Base-by-base conservation (phyloP, 1,139 yeast genomes). In the Debaryomyces psychrophilus region DNA sequence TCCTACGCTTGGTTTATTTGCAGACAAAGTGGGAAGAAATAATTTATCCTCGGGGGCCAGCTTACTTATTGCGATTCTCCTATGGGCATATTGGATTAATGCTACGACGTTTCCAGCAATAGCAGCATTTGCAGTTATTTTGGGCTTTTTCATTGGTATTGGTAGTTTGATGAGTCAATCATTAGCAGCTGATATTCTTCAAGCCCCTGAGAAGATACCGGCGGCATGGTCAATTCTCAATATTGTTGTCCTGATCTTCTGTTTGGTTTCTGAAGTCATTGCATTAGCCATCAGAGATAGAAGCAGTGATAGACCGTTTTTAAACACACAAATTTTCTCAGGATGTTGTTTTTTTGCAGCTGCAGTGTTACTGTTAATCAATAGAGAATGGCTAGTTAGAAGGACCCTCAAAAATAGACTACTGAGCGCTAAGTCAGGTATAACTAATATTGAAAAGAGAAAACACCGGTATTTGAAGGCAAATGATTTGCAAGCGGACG, bases 121-220 rank as follows among this genome's bases (percentile, higher is more conserved):
- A 44, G 59, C 84, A 22, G 81, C 75, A 1, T 82, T 83, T 58
- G 69, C 79, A 1, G 63, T 81, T 2, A 49, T 82, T n/a, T 58
- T 76, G 20, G 92, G 92, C 0, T 57, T 71, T 4, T 62, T 77
- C 9, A 66, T 82, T 45, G 92, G 90, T 37, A 77, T 84, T n/a
- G 86, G 84, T 11, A 79, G 84, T 56, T 79, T 83, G 9, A 77
- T 82, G 77, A 75, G 78, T 45, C 79, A 82, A 20, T 83, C 88
- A 1, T 58, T 85, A 44, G 77, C 81, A 7, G 79, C 85, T 1
- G 90, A 83, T 58, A 59, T 81, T 23, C 70, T 82, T 28, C 73
- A 69, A 39, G 63, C 62, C 1, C 73, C 77, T 3, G 65, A 67
- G 3, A 71, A 74, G 39, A 73, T 83, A 46, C 77, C 83, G 1